These are phyloP conservation scores for Aeminium ludgeri DNA, from an alignment of 495 filamentous ascomycete genomes.

Conservation along the genomic window DNA sequence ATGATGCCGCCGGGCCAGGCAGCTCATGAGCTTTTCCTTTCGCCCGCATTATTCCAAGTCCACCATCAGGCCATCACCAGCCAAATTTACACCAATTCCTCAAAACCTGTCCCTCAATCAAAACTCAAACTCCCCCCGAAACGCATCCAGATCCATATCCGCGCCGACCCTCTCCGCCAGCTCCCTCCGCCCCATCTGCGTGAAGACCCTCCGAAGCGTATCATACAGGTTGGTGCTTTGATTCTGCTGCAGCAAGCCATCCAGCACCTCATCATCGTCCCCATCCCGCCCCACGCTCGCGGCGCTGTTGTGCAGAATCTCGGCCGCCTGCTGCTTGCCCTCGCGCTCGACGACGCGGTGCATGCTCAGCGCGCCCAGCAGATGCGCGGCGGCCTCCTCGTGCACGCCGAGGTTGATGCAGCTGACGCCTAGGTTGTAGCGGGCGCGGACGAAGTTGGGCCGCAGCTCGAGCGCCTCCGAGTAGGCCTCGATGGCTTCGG, in stretches of 20 bases:
- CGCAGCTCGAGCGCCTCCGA: constrained; percentile 75
- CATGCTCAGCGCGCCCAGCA: constrained; percentile 91
- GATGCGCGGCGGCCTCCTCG: constrained; percentile 79
- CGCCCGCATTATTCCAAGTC: too few relatives aligned
- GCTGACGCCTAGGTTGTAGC: constrained; percentile 89
- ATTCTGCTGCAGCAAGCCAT: constrained; percentile 76
- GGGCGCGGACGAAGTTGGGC: constrained; percentile 88
- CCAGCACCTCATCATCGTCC: constrained; percentile 48
- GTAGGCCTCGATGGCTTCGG: constrained; percentile 94
- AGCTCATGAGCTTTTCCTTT: too few relatives aligned
- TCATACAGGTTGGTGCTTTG: constrained; percentile 93
- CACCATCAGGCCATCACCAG: too few relatives aligned
- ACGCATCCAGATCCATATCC: constrained; percentile 80
- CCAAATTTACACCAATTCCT: too few relatives aligned
- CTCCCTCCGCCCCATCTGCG: constrained; percentile 80
- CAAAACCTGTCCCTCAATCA: constrained; percentile 15
- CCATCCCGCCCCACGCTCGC: constrained; percentile 12
- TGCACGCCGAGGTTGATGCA: constrained; percentile 97
- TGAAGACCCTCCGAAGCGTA: constrained; percentile 80
- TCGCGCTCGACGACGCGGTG: constrained; percentile 84
- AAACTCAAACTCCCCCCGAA: constrained; percentile 68
- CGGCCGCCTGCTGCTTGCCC: constrained; percentile 61
- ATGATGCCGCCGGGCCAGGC: too few relatives aligned
- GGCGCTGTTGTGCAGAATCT: constrained; percentile 26
- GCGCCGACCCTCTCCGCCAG: constrained; percentile 69